These are phyloP conservation scores for Cladophialophora carrionii DNA, from an alignment of 2,329 filamentous ascomycete species.

Conservation along the genomic window DNA sequence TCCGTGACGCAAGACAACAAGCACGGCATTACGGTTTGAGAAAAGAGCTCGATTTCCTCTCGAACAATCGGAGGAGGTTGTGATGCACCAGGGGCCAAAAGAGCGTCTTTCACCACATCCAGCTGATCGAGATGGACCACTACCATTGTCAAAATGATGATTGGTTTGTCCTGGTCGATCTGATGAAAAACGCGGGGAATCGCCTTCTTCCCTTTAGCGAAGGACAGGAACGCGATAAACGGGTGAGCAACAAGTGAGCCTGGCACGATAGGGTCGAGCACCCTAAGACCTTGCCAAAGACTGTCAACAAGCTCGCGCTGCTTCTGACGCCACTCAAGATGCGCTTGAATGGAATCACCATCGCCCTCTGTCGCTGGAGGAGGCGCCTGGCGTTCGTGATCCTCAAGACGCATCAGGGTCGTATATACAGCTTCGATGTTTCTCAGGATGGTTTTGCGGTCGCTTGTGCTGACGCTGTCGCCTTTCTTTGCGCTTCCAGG, in stretches of 20 bases:
- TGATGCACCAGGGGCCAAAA: constrained; percentile 71
- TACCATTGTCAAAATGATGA: constrained; percentile 94
- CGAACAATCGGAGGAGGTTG: constrained; percentile 76
- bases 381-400: constrained; percentile 82
- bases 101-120: constrained; percentile 82
- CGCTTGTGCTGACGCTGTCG: constrained; percentile 61
- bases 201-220: constrained; percentile 93
- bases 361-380: constrained; percentile 64
- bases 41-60: constrained; percentile 92
- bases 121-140: constrained; percentile 89
- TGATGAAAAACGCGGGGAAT: constrained; percentile 94
- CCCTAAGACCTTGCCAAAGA: constrained; percentile 85
- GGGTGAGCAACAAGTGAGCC: constrained; percentile 75
- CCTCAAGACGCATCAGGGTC: constrained; percentile 89
- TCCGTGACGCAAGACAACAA: constrained; percentile 90
- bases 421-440: constrained; percentile 89
- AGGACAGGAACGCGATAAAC: constrained; percentile 94
- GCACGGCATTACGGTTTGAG: constrained; percentile 82
- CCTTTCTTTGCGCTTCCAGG: constrained; percentile 50
- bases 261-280: constrained; percentile 84
- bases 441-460: constrained; percentile 79
- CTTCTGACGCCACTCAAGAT: constrained; percentile 77
- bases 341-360: constrained; percentile 69
- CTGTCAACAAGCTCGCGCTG: constrained; percentile 72
- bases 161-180: constrained; percentile 84